phyloP scores from a whole-genome alignment of 164 flowering plant species.

The Macadamia tetraphylla region DNA sequence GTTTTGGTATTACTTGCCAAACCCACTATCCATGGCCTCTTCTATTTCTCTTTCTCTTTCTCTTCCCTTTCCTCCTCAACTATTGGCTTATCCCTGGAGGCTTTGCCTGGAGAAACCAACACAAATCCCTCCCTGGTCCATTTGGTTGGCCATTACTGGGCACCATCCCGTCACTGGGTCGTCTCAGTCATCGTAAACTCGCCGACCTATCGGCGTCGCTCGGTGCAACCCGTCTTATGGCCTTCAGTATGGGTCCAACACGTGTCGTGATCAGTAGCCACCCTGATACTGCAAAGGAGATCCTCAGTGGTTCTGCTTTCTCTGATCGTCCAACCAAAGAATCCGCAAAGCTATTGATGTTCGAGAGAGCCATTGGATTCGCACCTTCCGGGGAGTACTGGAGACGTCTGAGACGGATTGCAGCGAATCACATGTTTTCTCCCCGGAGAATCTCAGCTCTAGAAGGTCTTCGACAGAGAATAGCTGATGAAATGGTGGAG shows the following conservation, averaged over 20 bases:
- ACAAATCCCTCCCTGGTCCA: constrained; percentile 33
- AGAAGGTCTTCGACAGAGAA: constrained; percentile 31
- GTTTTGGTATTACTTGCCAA: constrained; percentile 15
- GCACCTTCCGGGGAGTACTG: constrained; percentile 77
- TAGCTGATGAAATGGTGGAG: constrained; percentile 32
- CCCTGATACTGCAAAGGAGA: constrained; percentile 77
- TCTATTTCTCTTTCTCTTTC: constrained; percentile 15
- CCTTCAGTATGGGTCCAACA: constrained; percentile 53
- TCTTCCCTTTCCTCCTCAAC: constrained; percentile 23
- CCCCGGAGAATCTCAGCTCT: constrained; percentile 50
- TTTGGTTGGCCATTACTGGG: constrained; percentile 60
- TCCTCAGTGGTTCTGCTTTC: constrained; percentile 52
- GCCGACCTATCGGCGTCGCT: constrained; percentile 36
- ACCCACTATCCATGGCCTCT: constrained; percentile 21
- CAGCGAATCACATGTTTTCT: constrained; percentile 61
- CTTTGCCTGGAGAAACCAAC: constrained; percentile 49
- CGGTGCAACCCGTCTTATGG: constrained; percentile 60
- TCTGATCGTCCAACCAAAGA: constrained; percentile 70
- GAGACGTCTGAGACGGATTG: constrained; percentile 57
- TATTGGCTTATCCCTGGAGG: constrained; percentile 61
- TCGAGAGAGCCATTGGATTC: constrained; percentile 86
- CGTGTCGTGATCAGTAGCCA: constrained; percentile 62
- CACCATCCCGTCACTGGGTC: constrained; percentile 36
- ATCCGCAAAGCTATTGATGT: constrained; percentile 65
- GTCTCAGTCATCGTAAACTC: constrained; percentile 53